These are phyloP conservation scores for Sordaria brevicollis DNA, from an alignment of 495 filamentous ascomycete genomes.

Conservation along the genomic window DNA sequence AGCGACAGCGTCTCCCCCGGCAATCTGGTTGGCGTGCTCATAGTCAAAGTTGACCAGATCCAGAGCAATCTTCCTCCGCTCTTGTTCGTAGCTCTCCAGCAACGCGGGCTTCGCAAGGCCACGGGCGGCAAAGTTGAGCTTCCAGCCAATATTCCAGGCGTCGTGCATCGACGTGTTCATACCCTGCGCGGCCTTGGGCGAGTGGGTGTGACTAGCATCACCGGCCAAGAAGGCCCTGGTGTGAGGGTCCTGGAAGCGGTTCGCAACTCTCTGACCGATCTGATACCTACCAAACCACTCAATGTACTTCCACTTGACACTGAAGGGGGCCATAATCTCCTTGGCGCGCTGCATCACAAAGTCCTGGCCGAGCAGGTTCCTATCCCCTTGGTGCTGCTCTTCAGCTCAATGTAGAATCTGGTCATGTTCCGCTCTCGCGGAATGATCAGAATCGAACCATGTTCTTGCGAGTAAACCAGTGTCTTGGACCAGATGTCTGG, in stretches of 20 bases:
- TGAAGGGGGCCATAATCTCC: constrained; percentile 53
- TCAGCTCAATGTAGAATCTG: constrained; percentile 58
- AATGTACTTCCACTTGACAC: constrained; percentile 48
- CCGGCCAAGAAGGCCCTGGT: constrained; percentile 58
- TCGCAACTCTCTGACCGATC: constrained; percentile 56
- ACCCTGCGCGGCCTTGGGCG: constrained; percentile 67
- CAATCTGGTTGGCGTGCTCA: constrained; percentile 48
- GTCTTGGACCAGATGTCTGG: constrained; percentile 65
- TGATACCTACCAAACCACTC: constrained; percentile 54
- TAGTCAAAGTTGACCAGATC: constrained; percentile 61
- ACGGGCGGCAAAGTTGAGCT: constrained; percentile 51
- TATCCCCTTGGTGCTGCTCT: constrained; percentile 40
- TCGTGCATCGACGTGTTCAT: constrained; percentile 75
- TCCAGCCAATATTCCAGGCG: constrained; percentile 69
- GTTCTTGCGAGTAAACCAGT: constrained; percentile 45
- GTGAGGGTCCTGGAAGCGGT: constrained; percentile 44
- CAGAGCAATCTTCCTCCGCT: constrained; percentile 50
- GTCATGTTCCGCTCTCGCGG: constrained; percentile 59
- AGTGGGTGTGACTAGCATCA: constrained; percentile 67
- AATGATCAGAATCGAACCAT: constrained; percentile 56
- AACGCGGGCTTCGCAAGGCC: constrained; percentile 43
- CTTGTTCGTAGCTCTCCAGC: constrained; percentile 54
- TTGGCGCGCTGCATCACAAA: constrained; percentile 55
- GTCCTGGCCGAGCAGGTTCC: constrained; percentile 40
- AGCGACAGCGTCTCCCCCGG: constrained; percentile 43